A percentile compares a stretch with the other conserved stretches of the same genome.
These are phyloP conservation scores for Eremochloa ophiuroides DNA, from an alignment of 176 grass and related monocot species.

Conservation along the genomic window DNA sequence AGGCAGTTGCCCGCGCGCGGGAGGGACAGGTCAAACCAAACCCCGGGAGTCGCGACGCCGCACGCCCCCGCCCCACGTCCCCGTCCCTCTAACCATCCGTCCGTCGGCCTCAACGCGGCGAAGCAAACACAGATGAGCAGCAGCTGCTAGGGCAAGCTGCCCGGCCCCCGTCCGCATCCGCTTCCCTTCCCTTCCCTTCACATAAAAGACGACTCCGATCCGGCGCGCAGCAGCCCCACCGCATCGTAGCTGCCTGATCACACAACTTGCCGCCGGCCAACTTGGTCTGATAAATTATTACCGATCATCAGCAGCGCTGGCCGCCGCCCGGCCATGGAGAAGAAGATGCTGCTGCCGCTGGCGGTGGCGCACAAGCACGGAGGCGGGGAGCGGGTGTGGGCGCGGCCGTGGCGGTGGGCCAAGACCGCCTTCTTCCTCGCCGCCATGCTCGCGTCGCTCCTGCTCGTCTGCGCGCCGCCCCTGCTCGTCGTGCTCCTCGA, in stretches of 20 bases:
- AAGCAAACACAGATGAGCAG: constrained; percentile 30
- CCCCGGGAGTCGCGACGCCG: constrained; percentile 14
- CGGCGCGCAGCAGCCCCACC: not conserved
- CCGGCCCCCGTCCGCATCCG: not conserved
- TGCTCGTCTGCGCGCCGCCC: constrained; percentile 87
- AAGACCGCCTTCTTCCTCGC: constrained; percentile 84
- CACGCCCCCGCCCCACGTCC: not conserved
- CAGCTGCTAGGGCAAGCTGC: not conserved
- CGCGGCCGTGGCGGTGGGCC: constrained; percentile 71
- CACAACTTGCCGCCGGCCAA: not conserved
- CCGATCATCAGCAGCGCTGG: not conserved
- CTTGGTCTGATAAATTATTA: too few relatives aligned
- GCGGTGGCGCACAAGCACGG: constrained; percentile 32
- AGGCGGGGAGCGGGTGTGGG: constrained; percentile 25
- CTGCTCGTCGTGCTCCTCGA: constrained; percentile 77
- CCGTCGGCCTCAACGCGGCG: constrained; percentile 49
- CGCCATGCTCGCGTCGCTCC: constrained; percentile 74
- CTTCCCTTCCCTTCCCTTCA: not conserved
- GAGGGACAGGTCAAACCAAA: not conserved
- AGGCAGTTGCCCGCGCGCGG: too few relatives aligned
- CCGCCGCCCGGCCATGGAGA: constrained; percentile 29
- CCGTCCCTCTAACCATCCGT: constrained; percentile 38
- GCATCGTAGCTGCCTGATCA: constrained; percentile 10
- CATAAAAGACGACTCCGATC: constrained; percentile 11
- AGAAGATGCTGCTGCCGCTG: constrained; percentile 31